Conservation (phyloP, 805 yeast genomes). For the Jamesozyma spencerorum region DNA sequence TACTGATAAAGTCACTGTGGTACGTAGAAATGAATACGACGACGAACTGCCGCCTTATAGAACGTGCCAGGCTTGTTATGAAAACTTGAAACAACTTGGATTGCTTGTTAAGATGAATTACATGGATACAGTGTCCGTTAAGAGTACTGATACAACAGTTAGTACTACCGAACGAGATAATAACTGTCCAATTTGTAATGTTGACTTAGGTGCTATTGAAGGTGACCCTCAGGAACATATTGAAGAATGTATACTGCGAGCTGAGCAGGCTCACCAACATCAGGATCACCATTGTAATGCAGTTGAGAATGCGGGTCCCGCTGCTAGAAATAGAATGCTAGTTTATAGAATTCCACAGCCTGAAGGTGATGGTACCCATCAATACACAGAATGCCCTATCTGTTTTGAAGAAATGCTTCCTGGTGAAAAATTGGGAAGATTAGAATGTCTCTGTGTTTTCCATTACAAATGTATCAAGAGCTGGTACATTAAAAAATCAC, state of each 20-base stretch:
- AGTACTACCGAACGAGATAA: not conserved
- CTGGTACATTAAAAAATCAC: slow-evolving; percentile 85
- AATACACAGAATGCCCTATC: slow-evolving; percentile 77
- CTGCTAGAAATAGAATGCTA: slow-evolving; percentile 62
- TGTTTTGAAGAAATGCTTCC: slow-evolving; percentile 83
- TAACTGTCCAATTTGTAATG: slow-evolving; percentile 35
- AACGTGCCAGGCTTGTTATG: slow-evolving; percentile 7
- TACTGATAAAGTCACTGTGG: slow-evolving; percentile 18
- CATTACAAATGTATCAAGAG: slow-evolving; percentile 84
- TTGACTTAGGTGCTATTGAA: slow-evolving; percentile 3
- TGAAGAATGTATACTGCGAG: slow-evolving; percentile 50
- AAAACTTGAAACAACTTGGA: slow-evolving; percentile 31
- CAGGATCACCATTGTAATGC: slow-evolving; percentile 17
- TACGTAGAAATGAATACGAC: slow-evolving; percentile 6
- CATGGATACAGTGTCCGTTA: not conserved
- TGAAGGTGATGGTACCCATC: slow-evolving; percentile 17
- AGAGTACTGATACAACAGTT: not conserved
- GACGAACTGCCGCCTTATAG: slow-evolving; percentile 4
- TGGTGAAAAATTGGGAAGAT: slow-evolving; percentile 82
- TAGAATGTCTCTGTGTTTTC: slow-evolving; percentile 90
- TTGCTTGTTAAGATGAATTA: slow-evolving; percentile 9
- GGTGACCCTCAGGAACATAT: slow-evolving; percentile 45
- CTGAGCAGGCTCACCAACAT: slow-evolving; percentile 41
- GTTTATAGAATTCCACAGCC: slow-evolving; percentile 43
- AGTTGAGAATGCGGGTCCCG: slow-evolving; percentile 1